Base-by-base conservation (phyloP, 192 early-diverging fungal genomes). In the Blastocladiella britannica region DNA sequence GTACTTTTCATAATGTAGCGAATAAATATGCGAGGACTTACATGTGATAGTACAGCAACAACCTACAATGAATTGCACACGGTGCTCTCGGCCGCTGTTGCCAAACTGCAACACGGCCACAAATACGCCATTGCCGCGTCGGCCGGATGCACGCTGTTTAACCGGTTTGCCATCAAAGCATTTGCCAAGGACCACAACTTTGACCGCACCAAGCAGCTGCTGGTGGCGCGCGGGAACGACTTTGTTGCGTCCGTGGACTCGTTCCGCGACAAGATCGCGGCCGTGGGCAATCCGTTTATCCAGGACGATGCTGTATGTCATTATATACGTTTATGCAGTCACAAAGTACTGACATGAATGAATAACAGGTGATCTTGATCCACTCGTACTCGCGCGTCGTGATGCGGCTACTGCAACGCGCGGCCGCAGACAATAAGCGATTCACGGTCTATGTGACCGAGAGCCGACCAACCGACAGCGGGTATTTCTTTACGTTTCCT, bases 371-470 rank as follows among this genome's bases (percentile, higher is more conserved):
- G 1, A 85, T 98, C 60, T 71, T 98, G 26, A 74, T 98, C 22
- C 95, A 98, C 64, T 89, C 89, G 25, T 93, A 91, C 64, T 98
- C 95, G 24, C 81, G 93, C 5, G 87, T 91, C 1, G 86, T 96
- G 12, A 90, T 93, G 82, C 60, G 77, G 23, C 63, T 98, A 6
- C 65, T 98, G 56, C 76, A 77, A 31, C 70, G 75, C 52, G 91
- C 86, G 5, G 79, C 83, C 5, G 77, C 76, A 27, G 73, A 70
- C 30, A 85, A 89, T 61, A 87, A 84, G 67, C 69, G 90, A 29
- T 94, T 93, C 69, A 88, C 83, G 57, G 92, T 94, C 5, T 89
- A 86, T 67, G 85, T 93, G 3, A 92, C 93, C 25, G 91, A 94
- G 66, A 83, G 85, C 0, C 75, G 87, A 25, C 88, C 89, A 2